Conservation (phyloP, 2,329 filamentous ascomycete species). For the Thielaviopsis ethacetica region DNA sequence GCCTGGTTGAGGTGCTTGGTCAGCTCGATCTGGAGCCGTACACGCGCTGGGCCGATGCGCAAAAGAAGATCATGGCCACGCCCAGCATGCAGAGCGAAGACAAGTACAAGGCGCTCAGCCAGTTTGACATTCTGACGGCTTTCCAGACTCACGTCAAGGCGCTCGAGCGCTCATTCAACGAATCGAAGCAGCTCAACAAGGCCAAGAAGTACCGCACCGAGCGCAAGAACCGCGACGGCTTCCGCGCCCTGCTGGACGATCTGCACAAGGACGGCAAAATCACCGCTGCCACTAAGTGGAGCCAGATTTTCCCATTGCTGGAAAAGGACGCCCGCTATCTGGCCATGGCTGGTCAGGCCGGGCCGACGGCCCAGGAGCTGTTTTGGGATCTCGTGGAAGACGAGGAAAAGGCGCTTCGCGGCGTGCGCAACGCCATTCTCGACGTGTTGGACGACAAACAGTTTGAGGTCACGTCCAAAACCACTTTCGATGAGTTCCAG, state of each 20-base stretch:
- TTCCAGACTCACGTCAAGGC: slow-evolving; percentile 94
- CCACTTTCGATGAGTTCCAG: slow-evolving; percentile 77
- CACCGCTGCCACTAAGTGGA: slow-evolving; percentile 84
- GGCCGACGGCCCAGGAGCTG: slow-evolving; percentile 74
- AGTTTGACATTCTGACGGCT: slow-evolving; percentile 76
- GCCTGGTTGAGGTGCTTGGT: slow-evolving; percentile 61
- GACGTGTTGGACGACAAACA: slow-evolving; percentile 85
- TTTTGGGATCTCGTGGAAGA: slow-evolving; percentile 96
- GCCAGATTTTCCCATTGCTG: slow-evolving; percentile 56
- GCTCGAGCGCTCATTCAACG: slow-evolving; percentile 81
- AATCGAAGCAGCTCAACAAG: slow-evolving; percentile 76
- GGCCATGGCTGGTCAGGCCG: slow-evolving; percentile 66
- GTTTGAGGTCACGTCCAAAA: slow-evolving; percentile 77
- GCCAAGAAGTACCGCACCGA: slow-evolving; percentile 64
- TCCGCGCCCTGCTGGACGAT: slow-evolving; percentile 57
- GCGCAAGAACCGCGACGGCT: slow-evolving; percentile 72
- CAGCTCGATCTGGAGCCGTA: slow-evolving; percentile 78
- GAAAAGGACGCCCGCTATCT: slow-evolving; percentile 69
- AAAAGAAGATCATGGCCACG: slow-evolving; percentile 44
- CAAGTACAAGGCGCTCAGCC: slow-evolving; percentile 72
- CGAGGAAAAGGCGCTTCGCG: slow-evolving; percentile 74
- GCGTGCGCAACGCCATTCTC: slow-evolving; percentile 64
- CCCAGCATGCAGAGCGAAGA: slow-evolving; percentile 47
- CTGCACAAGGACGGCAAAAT: slow-evolving; percentile 63
- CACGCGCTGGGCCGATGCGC: slow-evolving; percentile 85